Percentiles rank a stretch among this genome's conserved stretches.
phyloP scores from a whole-genome alignment of 2,329 filamentous ascomycete genomes.

The Taxawa tesnikishii region DNA sequence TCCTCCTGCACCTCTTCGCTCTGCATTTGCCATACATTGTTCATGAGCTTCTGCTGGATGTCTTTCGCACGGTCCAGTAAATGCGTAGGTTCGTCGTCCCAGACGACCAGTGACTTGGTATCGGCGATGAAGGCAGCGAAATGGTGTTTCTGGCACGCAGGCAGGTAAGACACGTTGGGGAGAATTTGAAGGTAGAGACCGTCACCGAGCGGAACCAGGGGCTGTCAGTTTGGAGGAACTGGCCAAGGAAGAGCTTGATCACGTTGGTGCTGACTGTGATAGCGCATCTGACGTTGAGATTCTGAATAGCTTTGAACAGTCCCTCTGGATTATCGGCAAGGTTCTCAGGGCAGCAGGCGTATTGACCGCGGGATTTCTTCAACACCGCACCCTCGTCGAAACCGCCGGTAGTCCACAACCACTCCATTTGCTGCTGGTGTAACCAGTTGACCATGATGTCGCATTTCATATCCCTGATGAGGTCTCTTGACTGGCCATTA shows the following conservation, averaged over 20 bases:
- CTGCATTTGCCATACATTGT: constrained; percentile 40
- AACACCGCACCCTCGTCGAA: constrained; percentile 36
- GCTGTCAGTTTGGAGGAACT: constrained; percentile 22
- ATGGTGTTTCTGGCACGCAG: constrained; percentile 43
- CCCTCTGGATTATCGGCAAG: constrained; percentile 24
- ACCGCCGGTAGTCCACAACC: constrained; percentile 28
- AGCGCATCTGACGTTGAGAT: constrained; percentile 41
- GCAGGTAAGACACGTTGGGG: constrained; percentile 37
- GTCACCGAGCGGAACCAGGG: constrained; percentile 42
- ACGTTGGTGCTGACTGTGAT: constrained; percentile 51
- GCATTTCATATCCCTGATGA: constrained; percentile 38
- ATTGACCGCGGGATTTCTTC: constrained; percentile 31
- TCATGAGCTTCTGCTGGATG: constrained; percentile 36
- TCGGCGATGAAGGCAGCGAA: constrained; percentile 46
- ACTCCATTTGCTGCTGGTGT: constrained; percentile 42
- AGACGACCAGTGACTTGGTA: constrained; percentile 38
- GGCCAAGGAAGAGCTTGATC: constrained; percentile 41
- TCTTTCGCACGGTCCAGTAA: constrained; percentile 33
- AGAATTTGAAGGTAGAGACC: constrained; percentile 46
- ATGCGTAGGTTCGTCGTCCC: constrained; percentile 43
- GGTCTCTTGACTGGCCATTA: too few species aligned
- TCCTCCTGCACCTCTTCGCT: constrained; percentile 23
- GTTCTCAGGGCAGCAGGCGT: constrained; percentile 29
- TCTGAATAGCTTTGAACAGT: constrained; percentile 30
- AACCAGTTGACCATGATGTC: constrained; percentile 48